Evolutionary conservation across 192 early-diverging fungal genomes (phyloP).

Genomic region (Cetraspora pellucida): DNA sequence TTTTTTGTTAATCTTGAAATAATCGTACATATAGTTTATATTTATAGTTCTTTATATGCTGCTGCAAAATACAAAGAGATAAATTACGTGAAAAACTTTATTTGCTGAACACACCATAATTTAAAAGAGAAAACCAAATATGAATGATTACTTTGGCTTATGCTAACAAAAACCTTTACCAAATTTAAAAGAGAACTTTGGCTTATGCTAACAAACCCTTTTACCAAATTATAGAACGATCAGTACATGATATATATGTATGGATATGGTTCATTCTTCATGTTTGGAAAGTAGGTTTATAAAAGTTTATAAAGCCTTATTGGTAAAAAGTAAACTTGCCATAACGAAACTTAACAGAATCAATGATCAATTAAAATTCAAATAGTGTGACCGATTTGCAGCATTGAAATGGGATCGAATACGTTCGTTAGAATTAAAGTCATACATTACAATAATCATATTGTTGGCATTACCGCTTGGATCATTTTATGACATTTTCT

Average conservation of each 20-base stretch:
- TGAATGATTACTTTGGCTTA: too few species aligned
- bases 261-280: conserved; percentile 28
- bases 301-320: background rate
- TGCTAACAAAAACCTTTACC: background rate
- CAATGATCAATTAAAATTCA: background rate
- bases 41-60: background rate
- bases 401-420: background rate
- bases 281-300: conserved; percentile 14
- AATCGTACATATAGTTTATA: background rate
- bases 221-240: background rate
- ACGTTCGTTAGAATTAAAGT: conserved; percentile 14
- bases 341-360: background rate
- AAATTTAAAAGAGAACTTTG: background rate
- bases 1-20: background rate
- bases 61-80: background rate
- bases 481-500: conserved; percentile 7
- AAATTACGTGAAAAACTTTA: too few species aligned
- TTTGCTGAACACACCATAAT: too few species aligned
- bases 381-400: conserved; percentile 18
- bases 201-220: background rate
- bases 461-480: conserved; percentile 4
- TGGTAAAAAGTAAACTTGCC: background rate
- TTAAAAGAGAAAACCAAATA: too few species aligned
- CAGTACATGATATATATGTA: conserved; percentile 24
- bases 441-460: conserved; percentile 24